Evolutionary conservation across 2,329 filamentous ascomycete genomes (phyloP).

Genomic region (Lasiodiplodia sp.): DNA sequence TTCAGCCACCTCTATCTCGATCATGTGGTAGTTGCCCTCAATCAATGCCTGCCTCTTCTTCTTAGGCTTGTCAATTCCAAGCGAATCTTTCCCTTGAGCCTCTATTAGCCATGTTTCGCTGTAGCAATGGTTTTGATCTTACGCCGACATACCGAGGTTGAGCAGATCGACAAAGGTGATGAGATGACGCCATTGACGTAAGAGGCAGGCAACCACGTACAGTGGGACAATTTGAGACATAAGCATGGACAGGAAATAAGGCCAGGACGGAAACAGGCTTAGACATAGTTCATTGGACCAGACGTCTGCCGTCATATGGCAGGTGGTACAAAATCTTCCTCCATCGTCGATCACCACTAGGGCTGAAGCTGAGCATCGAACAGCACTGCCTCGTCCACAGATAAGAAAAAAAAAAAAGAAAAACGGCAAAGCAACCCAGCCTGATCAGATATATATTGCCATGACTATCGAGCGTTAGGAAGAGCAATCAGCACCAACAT

Average conservation of each 20-base stretch:
- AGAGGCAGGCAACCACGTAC: not conserved
- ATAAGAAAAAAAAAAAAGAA: too few species aligned
- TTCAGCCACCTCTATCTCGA: too few species aligned
- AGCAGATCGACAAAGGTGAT: not conserved
- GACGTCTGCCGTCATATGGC: not conserved
- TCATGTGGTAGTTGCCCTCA: too few species aligned
- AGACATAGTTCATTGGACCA: not conserved
- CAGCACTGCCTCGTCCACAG: not conserved
- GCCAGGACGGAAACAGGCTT: not conserved
- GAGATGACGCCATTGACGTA: not conserved
- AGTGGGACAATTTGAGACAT: not conserved
- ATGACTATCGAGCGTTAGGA: accelerated
- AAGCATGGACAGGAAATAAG: not conserved
- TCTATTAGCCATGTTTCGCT: not conserved
- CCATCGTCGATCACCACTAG: not conserved
- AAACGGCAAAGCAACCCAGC: too few species aligned
- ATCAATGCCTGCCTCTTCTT: too few species aligned
- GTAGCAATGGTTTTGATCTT: not conserved
- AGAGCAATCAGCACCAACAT: not conserved
- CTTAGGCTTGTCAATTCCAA: too few species aligned
- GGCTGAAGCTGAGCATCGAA: not conserved
- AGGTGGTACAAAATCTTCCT: not conserved
- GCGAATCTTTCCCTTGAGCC: not conserved
- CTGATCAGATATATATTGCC: not conserved
- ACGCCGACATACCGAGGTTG: too few species aligned